Percentiles rank a stretch among this genome's conserved stretches.
These are phyloP conservation scores for Candida sanyaensis DNA, from an alignment of 1,139 yeast genomes.

Conservation along the genomic window DNA sequence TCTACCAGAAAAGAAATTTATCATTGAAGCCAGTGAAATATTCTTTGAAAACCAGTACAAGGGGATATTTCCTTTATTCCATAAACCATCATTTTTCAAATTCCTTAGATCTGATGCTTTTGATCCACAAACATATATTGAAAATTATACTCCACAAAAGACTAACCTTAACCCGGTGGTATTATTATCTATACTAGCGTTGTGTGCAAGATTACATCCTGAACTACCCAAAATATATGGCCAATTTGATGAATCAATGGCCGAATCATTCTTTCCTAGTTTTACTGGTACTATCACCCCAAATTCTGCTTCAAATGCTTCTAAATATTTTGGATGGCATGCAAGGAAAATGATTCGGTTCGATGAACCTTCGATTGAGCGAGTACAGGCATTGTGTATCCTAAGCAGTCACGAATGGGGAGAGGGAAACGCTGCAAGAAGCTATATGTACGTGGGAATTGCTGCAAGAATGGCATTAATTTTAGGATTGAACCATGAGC, in stretches of 20 bases:
- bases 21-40: conserved; percentile 28
- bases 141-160: conserved; percentile 16
- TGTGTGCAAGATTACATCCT: conserved; percentile 37
- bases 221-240: conserved; percentile 30
- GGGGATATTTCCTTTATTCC: conserved; percentile 35
- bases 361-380: conserved; percentile 38
- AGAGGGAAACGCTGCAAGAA: conserved; percentile 37
- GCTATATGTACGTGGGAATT: conserved; percentile 37
- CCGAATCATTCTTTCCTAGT: conserved; percentile 27
- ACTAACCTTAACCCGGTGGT: conserved; percentile 31
- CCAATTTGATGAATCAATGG: conserved; percentile 26
- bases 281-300: conserved; percentile 1
- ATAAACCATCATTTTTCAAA: conserved; percentile 29
- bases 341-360: conserved; percentile 32
- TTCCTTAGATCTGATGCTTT: conserved; percentile 28
- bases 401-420: conserved; percentile 47
- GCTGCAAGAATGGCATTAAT: conserved; percentile 44
- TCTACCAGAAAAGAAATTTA: conserved; percentile 26
- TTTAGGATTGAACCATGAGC: conserved; percentile 32
- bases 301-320: conserved; percentile 27
- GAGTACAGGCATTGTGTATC: conserved; percentile 37
- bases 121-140: conserved; percentile 27
- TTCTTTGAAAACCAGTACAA: conserved; percentile 36
- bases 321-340: conserved; percentile 42
- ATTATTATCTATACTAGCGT: conserved; percentile 33